Evolutionary conservation across 306 rosid genomes (phyloP), one percentile per base, ranked within the genome.

Genomic region (Betula pendula): DNA sequence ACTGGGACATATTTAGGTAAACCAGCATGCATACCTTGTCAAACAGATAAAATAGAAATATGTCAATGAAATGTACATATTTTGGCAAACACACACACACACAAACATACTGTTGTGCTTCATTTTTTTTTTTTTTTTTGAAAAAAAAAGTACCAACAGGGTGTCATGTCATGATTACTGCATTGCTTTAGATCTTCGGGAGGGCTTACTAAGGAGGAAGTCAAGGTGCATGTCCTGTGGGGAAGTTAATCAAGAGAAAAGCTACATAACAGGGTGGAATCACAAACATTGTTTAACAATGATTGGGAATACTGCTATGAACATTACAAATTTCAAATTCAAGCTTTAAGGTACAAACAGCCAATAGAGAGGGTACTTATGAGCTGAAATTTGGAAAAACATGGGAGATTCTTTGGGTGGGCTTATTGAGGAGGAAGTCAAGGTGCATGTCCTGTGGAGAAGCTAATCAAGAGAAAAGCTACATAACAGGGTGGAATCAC

Each of bases 1-100:
- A 96, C 94, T 0, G 94, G 92, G 73, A 96, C 90, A 83, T 91
- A 89, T 70, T 92, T 92, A 4, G 96, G 99, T 77, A 92, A 84
- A 29, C 99, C 99, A 29, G 91, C 93, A 35, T 38, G 87, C 99
- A 96, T 92, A 78, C 99, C 99, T 95, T 77, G 58, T 25, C 60
- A 55, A 43, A 38, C 40, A 62, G 45, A 27, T 3, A 17, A 16
- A 42, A 19, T n/a, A 81, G 35, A 50, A 59, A 66, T 19, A 47
- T 16, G 7, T 71, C 17, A 65, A 47, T n/a, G 35, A 70, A 72
- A n/a, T 29, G 47, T 60, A 45, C 22, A 27, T 0, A 44, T 6
- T n/a, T 42, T 3, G 3, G 15, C 19, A 75, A n/a, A n/a, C n/a
- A 68, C 47, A 43, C 2, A 29, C 33, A 29, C 12, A 43, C 70